A percentile compares a stretch with the other conserved stretches of the same genome.
phyloP scores from a whole-genome alignment of 257 asterid genomes.

The Echium plantagineum region DNA sequence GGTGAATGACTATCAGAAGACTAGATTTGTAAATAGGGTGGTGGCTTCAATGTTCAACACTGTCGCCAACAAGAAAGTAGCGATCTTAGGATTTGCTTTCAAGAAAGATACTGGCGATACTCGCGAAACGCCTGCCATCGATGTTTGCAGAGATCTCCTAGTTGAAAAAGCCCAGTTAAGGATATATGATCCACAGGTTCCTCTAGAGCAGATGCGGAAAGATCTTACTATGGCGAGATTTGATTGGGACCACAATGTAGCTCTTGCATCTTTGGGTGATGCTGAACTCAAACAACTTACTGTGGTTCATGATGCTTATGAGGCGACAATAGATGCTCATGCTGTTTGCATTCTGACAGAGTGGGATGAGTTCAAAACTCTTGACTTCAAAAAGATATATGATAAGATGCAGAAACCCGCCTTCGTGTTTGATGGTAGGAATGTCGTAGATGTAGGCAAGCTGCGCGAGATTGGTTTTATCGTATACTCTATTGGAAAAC shows the following conservation, averaged over 20 bases:
- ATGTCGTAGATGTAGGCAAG: slow-evolving; percentile 1
- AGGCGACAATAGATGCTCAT: slow-evolving; percentile 23
- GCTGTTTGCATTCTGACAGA: slow-evolving; percentile 24
- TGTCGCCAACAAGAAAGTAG: slow-evolving; percentile 34
- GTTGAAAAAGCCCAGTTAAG: slow-evolving; percentile 32
- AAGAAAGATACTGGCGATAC: slow-evolving; percentile 52
- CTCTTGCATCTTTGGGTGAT: slow-evolving; percentile 12
- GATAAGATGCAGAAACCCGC: slow-evolving; percentile 31
- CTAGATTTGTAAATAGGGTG: slow-evolving; percentile 30
- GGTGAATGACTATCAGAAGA: slow-evolving; percentile 42
- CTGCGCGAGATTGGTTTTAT: slow-evolving; percentile 7
- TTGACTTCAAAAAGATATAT: slow-evolving; percentile 21
- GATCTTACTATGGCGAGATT: slow-evolving; percentile 34
- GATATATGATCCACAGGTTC: slow-evolving; percentile 45
- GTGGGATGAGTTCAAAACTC: slow-evolving; percentile 26
- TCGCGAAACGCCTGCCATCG: slow-evolving; percentile 42
- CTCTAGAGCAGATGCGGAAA: slow-evolving; percentile 28
- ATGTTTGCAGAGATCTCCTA: slow-evolving; percentile 35
- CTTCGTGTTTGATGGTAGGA: slow-evolving; percentile 6
- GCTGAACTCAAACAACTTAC: slow-evolving; percentile 13
- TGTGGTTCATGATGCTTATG: slow-evolving; percentile 18
- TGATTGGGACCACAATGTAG: slow-evolving; percentile 36
- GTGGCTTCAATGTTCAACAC: slow-evolving; percentile 50
- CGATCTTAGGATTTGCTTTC: slow-evolving; percentile 41
- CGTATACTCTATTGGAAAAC: slow-evolving; percentile 8